Conservation (phyloP, 305 asterid genomes). For the Lippia alba region DNA sequence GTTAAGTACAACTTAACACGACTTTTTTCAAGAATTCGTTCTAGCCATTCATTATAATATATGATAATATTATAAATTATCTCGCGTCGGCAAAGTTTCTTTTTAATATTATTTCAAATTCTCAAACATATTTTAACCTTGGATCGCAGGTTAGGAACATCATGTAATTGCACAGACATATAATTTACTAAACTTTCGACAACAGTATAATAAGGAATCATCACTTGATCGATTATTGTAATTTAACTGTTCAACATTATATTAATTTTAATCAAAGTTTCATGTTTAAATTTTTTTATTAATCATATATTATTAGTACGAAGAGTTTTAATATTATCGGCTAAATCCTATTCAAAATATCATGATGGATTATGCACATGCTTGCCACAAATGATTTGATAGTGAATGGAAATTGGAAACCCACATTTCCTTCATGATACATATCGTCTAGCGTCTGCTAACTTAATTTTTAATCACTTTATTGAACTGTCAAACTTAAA, state of each 20-base stretch:
- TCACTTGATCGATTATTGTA: too few relatives aligned
- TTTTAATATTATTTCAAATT: not conserved
- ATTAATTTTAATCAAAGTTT: too few relatives aligned
- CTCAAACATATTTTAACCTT: conserved; percentile 3
- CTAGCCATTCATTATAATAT: not conserved
- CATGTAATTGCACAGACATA: not conserved
- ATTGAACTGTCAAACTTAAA: conserved; percentile 19
- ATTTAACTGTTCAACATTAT: too few relatives aligned
- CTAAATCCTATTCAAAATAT: too few relatives aligned
- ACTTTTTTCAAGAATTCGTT: not conserved
- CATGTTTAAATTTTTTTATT: too few relatives aligned
- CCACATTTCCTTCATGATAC: conserved; percentile 38
- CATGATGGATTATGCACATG: conserved; percentile 38
- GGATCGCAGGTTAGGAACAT: not conserved
- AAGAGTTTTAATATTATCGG: too few relatives aligned
- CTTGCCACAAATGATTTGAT: conserved; percentile 43
- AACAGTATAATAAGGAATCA: too few relatives aligned
- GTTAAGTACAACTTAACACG: conserved; percentile 24
- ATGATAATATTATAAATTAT: conserved; percentile 16
- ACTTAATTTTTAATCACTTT: conserved; percentile 38
- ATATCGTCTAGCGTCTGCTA: conserved; percentile 39
- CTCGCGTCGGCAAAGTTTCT: not conserved
- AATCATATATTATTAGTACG: too few relatives aligned
- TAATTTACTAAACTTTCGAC: not conserved
- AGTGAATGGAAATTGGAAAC: conserved; percentile 45